Evolutionary conservation across 1,139 yeast species (phyloP), one percentile per base, ranked within the genome.

Genomic region (Keqinozyma sinolaborantium): DNA sequence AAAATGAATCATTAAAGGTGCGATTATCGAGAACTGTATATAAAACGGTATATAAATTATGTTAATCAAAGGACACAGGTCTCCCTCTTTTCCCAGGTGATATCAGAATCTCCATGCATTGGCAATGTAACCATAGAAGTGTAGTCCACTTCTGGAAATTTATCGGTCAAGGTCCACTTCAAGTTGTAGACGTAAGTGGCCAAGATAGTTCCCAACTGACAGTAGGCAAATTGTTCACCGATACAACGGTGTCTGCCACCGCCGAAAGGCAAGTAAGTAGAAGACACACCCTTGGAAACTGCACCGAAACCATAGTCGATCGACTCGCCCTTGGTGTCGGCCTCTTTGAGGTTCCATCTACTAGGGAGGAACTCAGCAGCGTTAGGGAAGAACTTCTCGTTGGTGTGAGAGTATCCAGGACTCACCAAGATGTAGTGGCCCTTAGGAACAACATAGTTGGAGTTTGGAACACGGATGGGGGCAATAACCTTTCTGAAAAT

Each of bases 221-320:
- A 81, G 59, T 83, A 87, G 27, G 99, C 99, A 67, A 92, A 92
- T 57, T 90, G 97, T 64, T 92, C 99, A 52, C 99, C 99, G 53
- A 92, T 88, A 67, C 99, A 92, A 68, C 98, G 83, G 60, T 92
- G 99, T 73, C 99, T 85, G 46, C 99, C 99, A 60, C 97, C 98
- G 48, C 98, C 98, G 53, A 92, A 92, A 34, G 98, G 98, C 58
- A 92, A 77, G 64, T 87, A 94, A 34, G 98, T 96, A 30, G 96
- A 86, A 15, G 85, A 68, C 26, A 92, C 97, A 63, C 97, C 98
- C 65, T 92, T 92, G 32, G 95, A 80, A 44, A 92, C 86, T 39
- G 90, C 86, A 54, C 97, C 97, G 50, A 90, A 92, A 12, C 97
- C 97, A 56, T 88, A 90, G 60, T 92, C 98, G 30, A 90, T 79